Base-by-base conservation (phyloP, 371 early-diverging fungal species). In the Blastocladiella emersonii region DNA sequence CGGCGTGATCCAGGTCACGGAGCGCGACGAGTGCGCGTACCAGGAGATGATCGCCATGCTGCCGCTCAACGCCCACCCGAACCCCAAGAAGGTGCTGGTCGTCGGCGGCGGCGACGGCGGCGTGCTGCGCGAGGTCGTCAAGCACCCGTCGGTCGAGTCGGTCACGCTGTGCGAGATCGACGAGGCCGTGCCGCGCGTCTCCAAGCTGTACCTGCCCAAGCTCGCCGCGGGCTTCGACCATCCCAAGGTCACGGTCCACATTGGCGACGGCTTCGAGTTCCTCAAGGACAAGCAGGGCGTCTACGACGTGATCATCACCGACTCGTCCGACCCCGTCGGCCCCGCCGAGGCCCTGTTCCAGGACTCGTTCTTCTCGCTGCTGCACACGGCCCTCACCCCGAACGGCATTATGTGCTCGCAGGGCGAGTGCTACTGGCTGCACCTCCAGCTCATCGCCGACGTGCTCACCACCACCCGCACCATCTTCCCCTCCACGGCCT, bases 101-200 rank as follows among this genome's bases (percentile, higher is more conserved):
- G 92, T 97, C 74, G 98, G 98, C 68, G 97, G 98, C 69, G 98
- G 98, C 66, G 98, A 97, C 71, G 98, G 96, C 72, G 98, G 98
- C 70, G 94, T 97, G 41, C 81, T 97, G 53, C 91, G 98, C 66
- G 98, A 97, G 74, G 82, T 92, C 57, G 90, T 95, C 77, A 95
- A 95, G 83, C 95, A 97, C 77, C 84, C 87, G 34, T 81, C 82
- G 65, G 90, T 95, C 63, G 90, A 92, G 75, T 82, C 85, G 69
- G 95, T 91, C 59, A 85, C 81, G 30, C 80, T 95, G 55, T 95
- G 94, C 71, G 97, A 97, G 64, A 97, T 97, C 70, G 97, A 97
- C 75, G 95, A 93, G 78, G 87, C 90, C 62, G 98, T 97, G 34
- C 83, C 86, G 65, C 83, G 88, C 63, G 88, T 88, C 27, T 87